Evolutionary conservation across 768 basidiomycete genomes (phyloP).

Genomic region (Cantharellus cinnabarinus): DNA sequence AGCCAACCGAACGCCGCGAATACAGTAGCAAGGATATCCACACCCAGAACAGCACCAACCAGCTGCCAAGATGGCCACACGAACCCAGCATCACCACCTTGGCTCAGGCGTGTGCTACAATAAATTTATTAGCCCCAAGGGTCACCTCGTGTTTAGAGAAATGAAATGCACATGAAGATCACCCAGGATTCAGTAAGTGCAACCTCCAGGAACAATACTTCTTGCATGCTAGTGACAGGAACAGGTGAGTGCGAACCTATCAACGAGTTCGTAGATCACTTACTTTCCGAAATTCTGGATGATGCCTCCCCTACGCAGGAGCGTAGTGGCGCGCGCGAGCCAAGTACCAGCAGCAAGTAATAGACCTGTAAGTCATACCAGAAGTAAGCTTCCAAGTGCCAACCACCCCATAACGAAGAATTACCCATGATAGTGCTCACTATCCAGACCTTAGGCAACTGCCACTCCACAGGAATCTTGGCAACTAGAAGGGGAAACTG

Average conservation of each 20-base stretch:
- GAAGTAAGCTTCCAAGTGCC: not conserved
- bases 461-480: conserved; percentile 24
- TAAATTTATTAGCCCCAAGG: not conserved
- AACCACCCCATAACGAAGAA: conserved; percentile 4
- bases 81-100: conserved; percentile 4
- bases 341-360: conserved; percentile 25
- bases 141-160: not conserved
- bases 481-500: not conserved
- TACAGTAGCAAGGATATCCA: conserved; percentile 24
- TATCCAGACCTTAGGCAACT: conserved; percentile 29
- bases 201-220: conserved; percentile 28
- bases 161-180: conserved; percentile 14
- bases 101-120: not conserved
- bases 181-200: conserved; percentile 28
- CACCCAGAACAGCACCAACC: conserved; percentile 20
- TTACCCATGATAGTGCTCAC: conserved; percentile 23
- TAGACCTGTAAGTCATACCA: conserved; percentile 10
- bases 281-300: conserved; percentile 24
- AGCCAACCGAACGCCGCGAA: conserved; percentile 25
- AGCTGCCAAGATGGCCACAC: conserved; percentile 24
- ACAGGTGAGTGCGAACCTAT: not conserved
- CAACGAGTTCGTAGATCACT: not conserved
- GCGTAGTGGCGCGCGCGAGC: conserved; percentile 25
- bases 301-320: conserved; percentile 21
- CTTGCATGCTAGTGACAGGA: conserved; percentile 16